These are phyloP conservation scores for Apiotrichum gracile DNA, from an alignment of 1,284 basidiomycete species.

Conservation along the genomic window DNA sequence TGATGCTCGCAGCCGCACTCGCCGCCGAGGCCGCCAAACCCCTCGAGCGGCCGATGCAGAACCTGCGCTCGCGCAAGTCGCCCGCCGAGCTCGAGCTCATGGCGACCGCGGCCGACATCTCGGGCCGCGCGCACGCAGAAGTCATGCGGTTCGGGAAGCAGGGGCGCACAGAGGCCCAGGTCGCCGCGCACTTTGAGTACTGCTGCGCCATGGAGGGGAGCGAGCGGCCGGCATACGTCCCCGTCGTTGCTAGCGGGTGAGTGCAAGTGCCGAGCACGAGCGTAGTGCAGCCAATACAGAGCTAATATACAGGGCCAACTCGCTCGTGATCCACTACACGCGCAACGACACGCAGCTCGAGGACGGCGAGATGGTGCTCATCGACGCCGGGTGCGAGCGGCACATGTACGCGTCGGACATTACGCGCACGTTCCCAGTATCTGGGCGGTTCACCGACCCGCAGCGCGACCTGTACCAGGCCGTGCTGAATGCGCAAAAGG, in stretches of 20 bases:
- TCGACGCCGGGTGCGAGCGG: conserved; percentile 87
- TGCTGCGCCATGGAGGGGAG: conserved; percentile 69
- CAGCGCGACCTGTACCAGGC: conserved; percentile 82
- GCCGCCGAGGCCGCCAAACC: conserved; percentile 35
- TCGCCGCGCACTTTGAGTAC: conserved; percentile 86
- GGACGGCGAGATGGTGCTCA: conserved; percentile 69
- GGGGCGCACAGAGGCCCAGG: conserved; percentile 63
- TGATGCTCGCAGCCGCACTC: conserved; percentile 43
- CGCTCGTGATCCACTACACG: conserved; percentile 86
- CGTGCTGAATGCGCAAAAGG: conserved; percentile 52
- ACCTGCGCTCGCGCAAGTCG: conserved; percentile 48
- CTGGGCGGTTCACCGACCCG: conserved; percentile 68
- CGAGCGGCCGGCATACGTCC: conserved; percentile 83
- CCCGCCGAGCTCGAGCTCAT: conserved; percentile 47
- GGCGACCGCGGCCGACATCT: conserved; percentile 49
- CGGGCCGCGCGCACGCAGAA: conserved; percentile 44
- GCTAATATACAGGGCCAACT: conserved; percentile 59
- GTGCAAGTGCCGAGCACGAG: conserved; percentile 17
- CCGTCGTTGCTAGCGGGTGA: conserved; percentile 87
- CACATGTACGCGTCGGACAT: conserved; percentile 94
- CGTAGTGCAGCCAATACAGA: background rate
- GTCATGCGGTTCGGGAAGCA: conserved; percentile 70
- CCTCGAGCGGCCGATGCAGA: conserved; percentile 45
- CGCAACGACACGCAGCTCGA: conserved; percentile 72
- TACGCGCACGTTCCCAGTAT: conserved; percentile 85